phyloP scores from a whole-genome alignment of 495 filamentous ascomycete genomes.

The Geopyxis carbonaria region DNA sequence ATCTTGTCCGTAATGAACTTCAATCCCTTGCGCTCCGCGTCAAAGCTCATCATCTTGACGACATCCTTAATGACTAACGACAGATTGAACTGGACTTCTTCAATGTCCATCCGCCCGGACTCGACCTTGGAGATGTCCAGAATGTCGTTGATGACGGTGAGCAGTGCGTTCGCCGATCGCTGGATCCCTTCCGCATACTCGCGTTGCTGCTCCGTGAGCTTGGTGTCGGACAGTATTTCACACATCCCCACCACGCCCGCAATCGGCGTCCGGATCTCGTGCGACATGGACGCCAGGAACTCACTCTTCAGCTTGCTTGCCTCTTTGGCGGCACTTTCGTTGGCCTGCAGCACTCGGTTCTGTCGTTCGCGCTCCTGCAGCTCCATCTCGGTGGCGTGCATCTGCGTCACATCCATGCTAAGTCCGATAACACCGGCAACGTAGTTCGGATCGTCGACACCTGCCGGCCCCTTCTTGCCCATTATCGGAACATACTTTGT shows the following conservation, averaged over 20 bases:
- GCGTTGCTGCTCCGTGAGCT: constrained; percentile 46
- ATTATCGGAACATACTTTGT: constrained; percentile 46
- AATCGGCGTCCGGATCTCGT: constrained; percentile 78
- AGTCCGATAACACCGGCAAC: constrained; percentile 52
- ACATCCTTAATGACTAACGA: constrained; percentile 55
- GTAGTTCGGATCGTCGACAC: constrained; percentile 28
- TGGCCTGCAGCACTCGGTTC: constrained; percentile 43
- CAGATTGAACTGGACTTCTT: constrained; percentile 63
- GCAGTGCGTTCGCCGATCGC: constrained; percentile 59
- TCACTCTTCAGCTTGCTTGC: constrained; percentile 52
- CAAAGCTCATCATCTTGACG: constrained; percentile 40
- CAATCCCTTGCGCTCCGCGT: constrained; percentile 34
- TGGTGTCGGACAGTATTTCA: constrained; percentile 50
- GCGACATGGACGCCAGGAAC: constrained; percentile 66
- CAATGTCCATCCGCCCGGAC: constrained; percentile 54
- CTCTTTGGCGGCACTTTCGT: constrained; percentile 47
- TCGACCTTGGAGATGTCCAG: constrained; percentile 80
- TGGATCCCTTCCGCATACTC: constrained; percentile 66
- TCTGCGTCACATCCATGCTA: constrained; percentile 51
- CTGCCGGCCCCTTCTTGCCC: constrained; percentile 32
- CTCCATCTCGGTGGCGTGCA: constrained; percentile 39
- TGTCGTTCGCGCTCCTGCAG: constrained; percentile 42
- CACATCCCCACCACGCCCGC: constrained; percentile 65
- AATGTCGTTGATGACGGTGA: constrained; percentile 82
- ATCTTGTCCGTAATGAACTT: constrained; percentile 28